Conservation (phyloP, 163 green algal species). For the Chlorella variabilis region DNA sequence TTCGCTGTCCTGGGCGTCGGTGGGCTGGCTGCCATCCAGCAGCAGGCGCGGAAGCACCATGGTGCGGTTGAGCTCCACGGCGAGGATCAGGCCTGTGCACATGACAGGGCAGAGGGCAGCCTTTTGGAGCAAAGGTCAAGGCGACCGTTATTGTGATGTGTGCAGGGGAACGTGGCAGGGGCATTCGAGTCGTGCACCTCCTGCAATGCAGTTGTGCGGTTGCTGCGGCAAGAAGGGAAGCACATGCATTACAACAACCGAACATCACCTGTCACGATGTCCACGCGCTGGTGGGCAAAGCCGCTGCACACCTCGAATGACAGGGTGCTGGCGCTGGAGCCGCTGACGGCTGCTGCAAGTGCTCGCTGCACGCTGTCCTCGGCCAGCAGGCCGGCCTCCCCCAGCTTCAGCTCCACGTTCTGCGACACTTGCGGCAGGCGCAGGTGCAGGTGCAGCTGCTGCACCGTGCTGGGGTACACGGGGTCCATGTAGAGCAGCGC, state of each 20-base stretch:
- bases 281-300: conserved; percentile 23
- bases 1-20: neutral
- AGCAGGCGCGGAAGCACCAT: conserved; percentile 17
- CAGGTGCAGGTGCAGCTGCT: neutral
- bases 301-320: conserved; percentile 4
- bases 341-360: neutral
- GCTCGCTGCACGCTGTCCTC: neutral
- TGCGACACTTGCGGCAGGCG: neutral
- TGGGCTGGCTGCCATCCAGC: neutral
- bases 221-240: too few species aligned
- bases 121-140: too few species aligned
- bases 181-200: too few species aligned
- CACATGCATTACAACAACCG: too few species aligned
- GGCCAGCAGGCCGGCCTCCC: neutral
- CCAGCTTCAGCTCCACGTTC: neutral
- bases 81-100: conserved; percentile 19
- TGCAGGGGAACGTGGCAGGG: too few species aligned
- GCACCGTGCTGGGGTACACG: neutral
- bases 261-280: conserved; percentile 10
- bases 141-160: too few species aligned
- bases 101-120: neutral
- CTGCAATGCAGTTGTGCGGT: too few species aligned
- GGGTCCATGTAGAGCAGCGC: neutral
- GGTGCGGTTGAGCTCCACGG: conserved; percentile 17
- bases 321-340: neutral